Evolutionary conservation across 768 basidiomycete genomes (phyloP).

Genomic region (Lactarius tabidus): DNA sequence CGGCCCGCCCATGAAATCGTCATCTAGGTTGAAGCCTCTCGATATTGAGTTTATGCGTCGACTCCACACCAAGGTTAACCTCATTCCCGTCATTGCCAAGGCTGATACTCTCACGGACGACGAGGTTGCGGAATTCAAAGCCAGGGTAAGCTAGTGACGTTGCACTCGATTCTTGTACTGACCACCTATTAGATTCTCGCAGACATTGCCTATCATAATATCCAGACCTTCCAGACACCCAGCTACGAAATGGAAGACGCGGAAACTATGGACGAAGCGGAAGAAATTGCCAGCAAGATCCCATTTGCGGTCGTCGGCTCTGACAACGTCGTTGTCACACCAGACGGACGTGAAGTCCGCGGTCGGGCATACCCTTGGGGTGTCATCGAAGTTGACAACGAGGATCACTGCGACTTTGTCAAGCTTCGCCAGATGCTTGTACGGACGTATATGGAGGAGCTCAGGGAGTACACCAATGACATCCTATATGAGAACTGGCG

Average conservation of each 20-base stretch:
- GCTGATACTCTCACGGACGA: conserved; percentile 97
- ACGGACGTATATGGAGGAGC: conserved; percentile 98
- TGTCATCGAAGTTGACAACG: conserved; percentile 98
- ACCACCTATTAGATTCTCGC: conserved; percentile 62
- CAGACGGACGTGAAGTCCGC: conserved; percentile 89
- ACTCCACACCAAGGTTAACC: conserved; percentile 94
- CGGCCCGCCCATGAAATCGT: neutral
- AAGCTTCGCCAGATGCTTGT: conserved; percentile 99
- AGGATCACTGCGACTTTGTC: conserved; percentile 98
- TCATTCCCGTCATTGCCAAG: conserved; percentile 98
- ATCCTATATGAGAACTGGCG: conserved; percentile 98
- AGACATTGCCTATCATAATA: conserved; percentile 93
- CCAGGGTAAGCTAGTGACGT: conserved; percentile 53
- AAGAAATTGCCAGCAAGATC: conserved; percentile 97
- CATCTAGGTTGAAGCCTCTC: conserved; percentile 88
- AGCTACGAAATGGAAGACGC: conserved; percentile 98
- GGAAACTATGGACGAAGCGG: conserved; percentile 94
- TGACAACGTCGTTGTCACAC: conserved; percentile 71
- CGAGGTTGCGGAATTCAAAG: conserved; percentile 90
- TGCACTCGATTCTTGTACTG: conserved; percentile 5
- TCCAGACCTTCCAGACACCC: conserved; percentile 97
- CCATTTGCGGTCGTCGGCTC: conserved; percentile 99
- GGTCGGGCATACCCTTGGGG: conserved; percentile 99
- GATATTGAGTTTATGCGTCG: conserved; percentile 99
- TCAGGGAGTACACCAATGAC: conserved; percentile 95